Evolutionary conservation across 345 rosid species (phyloP), one percentile per base, ranked within the genome.

Genomic region (Murraya paniculata): DNA sequence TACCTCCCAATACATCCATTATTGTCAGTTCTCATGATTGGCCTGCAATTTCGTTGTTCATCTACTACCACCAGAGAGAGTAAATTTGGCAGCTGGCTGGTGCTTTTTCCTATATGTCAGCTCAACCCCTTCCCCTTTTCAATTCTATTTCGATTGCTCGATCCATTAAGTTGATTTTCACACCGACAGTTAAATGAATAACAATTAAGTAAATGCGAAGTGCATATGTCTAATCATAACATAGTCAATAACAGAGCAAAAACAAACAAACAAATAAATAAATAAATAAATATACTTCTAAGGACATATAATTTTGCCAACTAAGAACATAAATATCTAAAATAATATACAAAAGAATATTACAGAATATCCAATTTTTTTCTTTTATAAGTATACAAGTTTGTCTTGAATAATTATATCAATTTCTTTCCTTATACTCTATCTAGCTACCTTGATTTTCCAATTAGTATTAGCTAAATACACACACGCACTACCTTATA

Each of bases 1-100:
- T 76, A 82, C 71, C 55, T 50, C 81, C 79, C 79, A 82, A 68
- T 77, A 74, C 74, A 64, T 74, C 69, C 64, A 82, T 7, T 60
- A 50, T 4, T 55, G 84, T 74, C 79, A 82, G 82, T n/a, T 14
- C 79, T 74, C 41, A 82, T 75, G 69, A 78, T 75, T 82, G 79
- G 84, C 28, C 82, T 66, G 68, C 70, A 58, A 55, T 50, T 38
- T 48, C 62, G 9, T 31, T 13, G 25, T 28, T 45, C 57, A 45
- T 28, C 38, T 62, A 27, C 19, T 21, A 9, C 18, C 6, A 69
- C 38, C 69, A 21, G 69, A 41, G 70, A 14, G 60, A 10, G 25
- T 62, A n/a, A 64, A 21, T 75, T 64, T 75, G 78, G 78, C 78
- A 48, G 60, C 61, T 64, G 78, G 48, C 66, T 58, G 65, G 53